These are phyloP conservation scores for Spirogloea muscicola DNA, from an alignment of 139 green algal species.

Conservation along the genomic window DNA sequence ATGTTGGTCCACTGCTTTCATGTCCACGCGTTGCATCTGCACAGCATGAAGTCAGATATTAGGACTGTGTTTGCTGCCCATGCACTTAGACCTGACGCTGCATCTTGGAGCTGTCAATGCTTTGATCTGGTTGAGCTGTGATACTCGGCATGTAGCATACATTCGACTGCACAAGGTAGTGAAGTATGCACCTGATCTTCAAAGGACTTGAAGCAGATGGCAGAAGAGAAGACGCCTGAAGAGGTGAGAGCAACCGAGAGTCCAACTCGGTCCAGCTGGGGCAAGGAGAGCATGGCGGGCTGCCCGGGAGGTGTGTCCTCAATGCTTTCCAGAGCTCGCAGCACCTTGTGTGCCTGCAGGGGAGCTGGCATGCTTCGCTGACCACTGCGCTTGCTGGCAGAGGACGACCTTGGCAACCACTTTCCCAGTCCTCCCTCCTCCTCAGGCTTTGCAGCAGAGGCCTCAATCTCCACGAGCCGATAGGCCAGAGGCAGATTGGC, in stretches of 20 bases:
- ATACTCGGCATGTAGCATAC: no score
- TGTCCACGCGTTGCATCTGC: conserved; percentile 35
- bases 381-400: no score
- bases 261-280: conserved; percentile 12
- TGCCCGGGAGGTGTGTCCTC: conserved; percentile 4
- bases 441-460: no score
- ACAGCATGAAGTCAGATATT: no score
- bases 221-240: conserved; percentile 14
- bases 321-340: conserved; percentile 27
- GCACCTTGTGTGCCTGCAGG: conserved; percentile 20
- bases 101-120: no score
- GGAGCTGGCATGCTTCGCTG: no score
- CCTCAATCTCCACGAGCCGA: conserved; percentile 34
- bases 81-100: no score
- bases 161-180: no score
- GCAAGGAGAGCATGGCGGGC: conserved; percentile 37
- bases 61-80: no score
- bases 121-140: no score
- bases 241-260: conserved; percentile 23
- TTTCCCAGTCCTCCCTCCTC: no score
- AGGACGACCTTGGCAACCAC: no score
- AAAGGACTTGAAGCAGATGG: conserved; percentile 36
- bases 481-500: conserved; percentile 19
- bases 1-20: conserved; percentile 22
- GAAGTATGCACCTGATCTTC: conserved; percentile 48